phyloP scores from a whole-genome alignment of 2,329 filamentous ascomycete species.

The Stenocarpella maydis region DNA sequence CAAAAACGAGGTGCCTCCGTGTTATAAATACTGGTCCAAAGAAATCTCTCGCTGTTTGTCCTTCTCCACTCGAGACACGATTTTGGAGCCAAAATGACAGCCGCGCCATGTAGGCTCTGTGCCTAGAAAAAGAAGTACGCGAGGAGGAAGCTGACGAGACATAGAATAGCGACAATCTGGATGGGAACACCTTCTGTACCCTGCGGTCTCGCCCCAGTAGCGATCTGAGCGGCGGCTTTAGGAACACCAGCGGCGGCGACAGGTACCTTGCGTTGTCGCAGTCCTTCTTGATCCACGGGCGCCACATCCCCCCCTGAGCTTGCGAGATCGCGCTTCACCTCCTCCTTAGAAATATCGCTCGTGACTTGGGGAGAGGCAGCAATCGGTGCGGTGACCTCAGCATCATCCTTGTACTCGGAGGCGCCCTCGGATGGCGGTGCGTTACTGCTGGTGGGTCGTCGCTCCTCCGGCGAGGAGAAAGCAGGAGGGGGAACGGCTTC shows the following conservation, averaged over 20 bases:
- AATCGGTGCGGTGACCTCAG: slow-evolving; percentile 36
- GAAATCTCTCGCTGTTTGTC: background rate
- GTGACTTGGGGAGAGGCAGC: slow-evolving; percentile 36
- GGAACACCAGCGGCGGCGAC: slow-evolving; percentile 43
- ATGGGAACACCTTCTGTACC: slow-evolving; percentile 83
- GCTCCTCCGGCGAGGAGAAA: slow-evolving; percentile 45
- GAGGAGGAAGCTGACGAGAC: slow-evolving; percentile 88
- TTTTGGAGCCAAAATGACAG: slow-evolving; percentile 1
- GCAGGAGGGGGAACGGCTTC: slow-evolving; percentile 42
- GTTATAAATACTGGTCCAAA: background rate
- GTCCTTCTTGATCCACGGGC: slow-evolving; percentile 74
- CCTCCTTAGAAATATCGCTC: slow-evolving; percentile 40
- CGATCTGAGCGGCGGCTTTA: slow-evolving; percentile 51
- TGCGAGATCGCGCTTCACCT: slow-evolving; percentile 46
- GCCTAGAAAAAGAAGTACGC: slow-evolving; percentile 94
- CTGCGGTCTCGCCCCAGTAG: slow-evolving; percentile 57
- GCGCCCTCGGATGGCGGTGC: slow-evolving; percentile 33
- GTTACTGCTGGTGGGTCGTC: slow-evolving; percentile 38
- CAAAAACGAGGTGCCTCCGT: background rate
- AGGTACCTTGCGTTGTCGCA: slow-evolving; percentile 79
- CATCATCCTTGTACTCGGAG: slow-evolving; percentile 37
- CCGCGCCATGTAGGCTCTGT: background rate
- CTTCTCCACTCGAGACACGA: background rate
- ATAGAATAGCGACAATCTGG: slow-evolving; percentile 83
- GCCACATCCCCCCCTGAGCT: slow-evolving; percentile 79